Conservation (phyloP, 345 rosid species). For the Brassica nigra region DNA sequence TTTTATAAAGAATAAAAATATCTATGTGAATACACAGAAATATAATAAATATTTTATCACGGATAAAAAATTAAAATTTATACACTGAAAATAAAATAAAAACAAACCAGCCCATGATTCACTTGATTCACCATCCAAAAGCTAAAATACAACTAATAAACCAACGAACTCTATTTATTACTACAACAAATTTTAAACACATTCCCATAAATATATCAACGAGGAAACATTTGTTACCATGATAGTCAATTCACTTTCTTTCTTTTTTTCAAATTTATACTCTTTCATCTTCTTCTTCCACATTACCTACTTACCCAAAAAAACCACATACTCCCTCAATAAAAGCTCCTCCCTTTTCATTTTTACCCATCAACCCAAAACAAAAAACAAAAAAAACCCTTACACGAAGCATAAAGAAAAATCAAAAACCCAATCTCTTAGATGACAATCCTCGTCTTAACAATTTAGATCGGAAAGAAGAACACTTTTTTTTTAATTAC, state of each 20-base stretch:
- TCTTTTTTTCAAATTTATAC: neutral
- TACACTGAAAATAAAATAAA: neutral
- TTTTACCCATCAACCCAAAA: slow-evolving; percentile 18
- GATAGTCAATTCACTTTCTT: slow-evolving; percentile 15
- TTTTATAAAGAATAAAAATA: neutral
- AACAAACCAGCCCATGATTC: neutral
- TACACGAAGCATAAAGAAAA: slow-evolving; percentile 32
- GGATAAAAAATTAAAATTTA: neutral
- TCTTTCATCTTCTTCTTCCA: slow-evolving; percentile 14
- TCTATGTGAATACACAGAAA: neutral
- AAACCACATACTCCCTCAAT: slow-evolving; percentile 33
- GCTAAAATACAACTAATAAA: neutral
- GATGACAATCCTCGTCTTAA: slow-evolving; percentile 39
- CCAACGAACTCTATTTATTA: neutral
- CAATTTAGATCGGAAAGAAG: slow-evolving; percentile 16
- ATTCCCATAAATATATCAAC: neutral
- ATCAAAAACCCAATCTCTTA: slow-evolving; percentile 43
- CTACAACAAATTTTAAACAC: slow-evolving; percentile 1
- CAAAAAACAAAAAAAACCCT: slow-evolving; percentile 23
- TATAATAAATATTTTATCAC: neutral
- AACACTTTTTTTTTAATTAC: neutral
- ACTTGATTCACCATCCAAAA: neutral
- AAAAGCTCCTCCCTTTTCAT: slow-evolving; percentile 31
- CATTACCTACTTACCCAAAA: slow-evolving; percentile 45
- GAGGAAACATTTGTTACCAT: slow-evolving; percentile 33